Evolutionary conservation across 176 grass and related monocot species (phyloP).

Genomic region (Phragmites australis): DNA sequence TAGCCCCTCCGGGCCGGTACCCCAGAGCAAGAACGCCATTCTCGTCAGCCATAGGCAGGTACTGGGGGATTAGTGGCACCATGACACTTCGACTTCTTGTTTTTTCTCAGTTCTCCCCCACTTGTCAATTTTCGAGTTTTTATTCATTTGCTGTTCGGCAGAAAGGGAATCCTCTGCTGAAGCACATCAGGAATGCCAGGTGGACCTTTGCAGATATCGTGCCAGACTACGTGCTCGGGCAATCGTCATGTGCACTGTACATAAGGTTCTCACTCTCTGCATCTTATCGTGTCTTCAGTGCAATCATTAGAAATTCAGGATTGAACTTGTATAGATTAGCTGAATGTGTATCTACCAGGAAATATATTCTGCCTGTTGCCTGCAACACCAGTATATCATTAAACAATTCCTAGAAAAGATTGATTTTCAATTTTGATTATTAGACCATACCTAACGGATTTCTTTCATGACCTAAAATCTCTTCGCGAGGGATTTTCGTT

Average conservation of each 20-base stretch:
- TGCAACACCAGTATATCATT: background rate
- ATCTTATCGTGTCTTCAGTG: background rate
- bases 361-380: background rate
- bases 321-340: background rate
- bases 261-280: constrained; percentile 60
- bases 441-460: no score
- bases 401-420: no score
- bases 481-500: no score
- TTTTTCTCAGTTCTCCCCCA: background rate
- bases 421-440: no score
- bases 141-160: constrained; percentile 34
- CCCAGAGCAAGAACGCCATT: constrained; percentile 73
- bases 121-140: background rate
- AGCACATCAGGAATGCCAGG: constrained; percentile 91
- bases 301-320: constrained; percentile 7
- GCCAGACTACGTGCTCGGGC: constrained; percentile 80
- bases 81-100: constrained; percentile 9
- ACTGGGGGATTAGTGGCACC: constrained; percentile 6
- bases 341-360: background rate
- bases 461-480: no score
- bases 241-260: constrained; percentile 91
- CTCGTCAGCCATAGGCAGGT: constrained; percentile 95
- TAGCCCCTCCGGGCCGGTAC: constrained; percentile 18
- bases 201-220: constrained; percentile 80
- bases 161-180: constrained; percentile 94